phyloP scores from a whole-genome alignment of 140 eudicot genomes.

The Oenanthe javanica region DNA sequence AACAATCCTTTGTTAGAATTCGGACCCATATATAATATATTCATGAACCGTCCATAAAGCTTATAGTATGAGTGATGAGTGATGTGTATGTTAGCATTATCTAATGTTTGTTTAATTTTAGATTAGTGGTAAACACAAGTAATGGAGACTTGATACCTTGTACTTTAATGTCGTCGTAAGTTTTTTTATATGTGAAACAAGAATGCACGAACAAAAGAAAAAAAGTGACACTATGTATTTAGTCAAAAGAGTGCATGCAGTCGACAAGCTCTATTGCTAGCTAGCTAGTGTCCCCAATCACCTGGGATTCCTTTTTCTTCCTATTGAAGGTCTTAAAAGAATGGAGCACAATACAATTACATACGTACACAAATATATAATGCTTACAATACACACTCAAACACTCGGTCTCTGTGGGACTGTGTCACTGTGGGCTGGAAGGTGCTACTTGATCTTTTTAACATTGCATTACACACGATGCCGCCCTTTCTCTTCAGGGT shows the following conservation, averaged over 20 bases:
- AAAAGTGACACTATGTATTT: background rate
- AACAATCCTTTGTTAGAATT: too few species aligned
- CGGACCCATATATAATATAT: background rate
- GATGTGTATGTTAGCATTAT: background rate
- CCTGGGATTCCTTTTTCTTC: constrained; percentile 6
- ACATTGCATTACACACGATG: too few species aligned
- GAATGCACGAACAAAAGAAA: too few species aligned
- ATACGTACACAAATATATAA: too few species aligned
- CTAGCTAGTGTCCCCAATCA: background rate
- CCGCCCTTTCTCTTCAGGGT: too few species aligned
- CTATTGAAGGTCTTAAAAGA: background rate
- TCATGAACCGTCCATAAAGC: constrained; percentile 14
- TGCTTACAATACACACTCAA: background rate
- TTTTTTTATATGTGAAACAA: background rate
- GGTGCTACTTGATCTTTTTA: too few species aligned
- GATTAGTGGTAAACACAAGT: constrained; percentile 8
- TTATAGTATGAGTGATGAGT: background rate
- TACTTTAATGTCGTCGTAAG: background rate
- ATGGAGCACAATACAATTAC: background rate
- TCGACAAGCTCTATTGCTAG: constrained; percentile 9
- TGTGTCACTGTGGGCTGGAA: too few species aligned
- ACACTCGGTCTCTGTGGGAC: background rate
- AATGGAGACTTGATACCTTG: background rate
- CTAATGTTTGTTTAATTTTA: background rate
- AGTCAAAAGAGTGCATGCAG: constrained; percentile 17